These are phyloP conservation scores for Didymella exigua DNA, from an alignment of 2,329 filamentous ascomycete genomes.

Conservation along the genomic window DNA sequence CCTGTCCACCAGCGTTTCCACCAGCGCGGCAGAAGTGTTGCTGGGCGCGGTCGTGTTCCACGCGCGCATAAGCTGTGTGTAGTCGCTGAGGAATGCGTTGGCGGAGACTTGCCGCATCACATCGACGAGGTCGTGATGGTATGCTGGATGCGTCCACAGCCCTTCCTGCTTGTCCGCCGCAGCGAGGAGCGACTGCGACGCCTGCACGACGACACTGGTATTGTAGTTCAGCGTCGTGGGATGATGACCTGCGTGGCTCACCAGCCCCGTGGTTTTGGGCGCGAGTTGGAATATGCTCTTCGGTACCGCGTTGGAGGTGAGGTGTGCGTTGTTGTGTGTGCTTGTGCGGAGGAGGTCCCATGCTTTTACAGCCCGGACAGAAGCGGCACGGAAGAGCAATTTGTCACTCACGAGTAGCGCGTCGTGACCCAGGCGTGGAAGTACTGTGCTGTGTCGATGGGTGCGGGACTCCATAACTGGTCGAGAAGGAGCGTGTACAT, in stretches of 20 bases:
- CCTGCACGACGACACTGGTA: slow-evolving; percentile 46
- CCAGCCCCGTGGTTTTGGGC: slow-evolving; percentile 51
- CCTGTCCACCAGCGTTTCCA: background rate
- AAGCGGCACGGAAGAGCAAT: background rate
- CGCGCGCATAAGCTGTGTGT: background rate
- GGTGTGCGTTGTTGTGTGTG: background rate
- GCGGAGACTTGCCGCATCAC: background rate
- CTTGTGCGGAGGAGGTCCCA: background rate
- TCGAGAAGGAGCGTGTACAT: slow-evolving; percentile 59
- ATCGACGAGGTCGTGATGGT: background rate
- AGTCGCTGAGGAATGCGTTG: background rate
- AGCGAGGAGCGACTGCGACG: slow-evolving; percentile 39
- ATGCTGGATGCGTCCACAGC: background rate
- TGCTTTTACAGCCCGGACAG: background rate
- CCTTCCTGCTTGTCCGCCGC: background rate
- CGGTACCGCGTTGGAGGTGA: background rate
- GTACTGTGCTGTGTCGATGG: slow-evolving; percentile 54
- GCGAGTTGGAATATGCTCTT: slow-evolving; percentile 38
- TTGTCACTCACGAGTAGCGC: background rate
- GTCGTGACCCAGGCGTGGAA: slow-evolving; percentile 49
- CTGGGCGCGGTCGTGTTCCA: background rate
- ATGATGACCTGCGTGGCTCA: slow-evolving; percentile 51
- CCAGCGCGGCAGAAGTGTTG: background rate
- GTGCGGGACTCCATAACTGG: slow-evolving; percentile 55
- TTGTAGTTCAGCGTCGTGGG: slow-evolving; percentile 53